phyloP scores from a whole-genome alignment of 1,139 yeast genomes.

The Lodderomyces pseudojiufengensis region DNA sequence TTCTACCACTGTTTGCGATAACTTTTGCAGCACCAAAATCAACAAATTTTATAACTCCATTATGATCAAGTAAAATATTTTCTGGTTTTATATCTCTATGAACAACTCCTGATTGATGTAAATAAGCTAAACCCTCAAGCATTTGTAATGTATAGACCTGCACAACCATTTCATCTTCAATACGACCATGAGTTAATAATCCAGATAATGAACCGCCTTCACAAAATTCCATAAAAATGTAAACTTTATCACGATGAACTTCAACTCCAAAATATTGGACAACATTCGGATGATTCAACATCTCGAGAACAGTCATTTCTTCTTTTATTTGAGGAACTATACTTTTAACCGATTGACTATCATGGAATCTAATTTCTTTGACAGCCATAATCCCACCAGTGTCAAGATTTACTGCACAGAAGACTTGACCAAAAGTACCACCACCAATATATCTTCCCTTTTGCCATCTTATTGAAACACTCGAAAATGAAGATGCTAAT shows the following conservation, averaged over 20 bases:
- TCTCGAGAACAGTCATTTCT: conserved; percentile 94
- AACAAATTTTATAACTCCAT: conserved; percentile 90
- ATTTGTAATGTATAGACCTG: conserved; percentile 89
- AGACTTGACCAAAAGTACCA: conserved; percentile 94
- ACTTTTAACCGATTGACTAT: conserved; percentile 78
- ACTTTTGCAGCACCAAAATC: conserved; percentile 98
- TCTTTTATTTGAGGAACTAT: conserved; percentile 88
- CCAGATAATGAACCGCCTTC: conserved; percentile 93
- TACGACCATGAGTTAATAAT: conserved; percentile 76
- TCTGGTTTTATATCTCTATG: conserved; percentile 98
- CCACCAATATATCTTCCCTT: conserved; percentile 93
- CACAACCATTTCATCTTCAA: conserved; percentile 91
- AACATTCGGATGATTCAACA: conserved; percentile 92
- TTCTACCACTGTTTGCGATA: conserved; percentile 67
- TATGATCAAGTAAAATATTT: conserved; percentile 83
- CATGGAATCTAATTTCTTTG: conserved; percentile 89
- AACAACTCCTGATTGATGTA: conserved; percentile 94
- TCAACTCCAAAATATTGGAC: conserved; percentile 97
- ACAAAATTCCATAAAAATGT: conserved; percentile 96
- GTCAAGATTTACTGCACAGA: conserved; percentile 86
- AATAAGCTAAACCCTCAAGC: conserved; percentile 91
- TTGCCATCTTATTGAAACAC: conserved; percentile 95
- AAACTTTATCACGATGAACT: conserved; percentile 93
- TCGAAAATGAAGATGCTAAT: conserved; percentile 84
- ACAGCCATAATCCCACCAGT: conserved; percentile 98